These are phyloP conservation scores for Gymnopilus dilepis DNA, from an alignment of 768 basidiomycete species.

Conservation along the genomic window DNA sequence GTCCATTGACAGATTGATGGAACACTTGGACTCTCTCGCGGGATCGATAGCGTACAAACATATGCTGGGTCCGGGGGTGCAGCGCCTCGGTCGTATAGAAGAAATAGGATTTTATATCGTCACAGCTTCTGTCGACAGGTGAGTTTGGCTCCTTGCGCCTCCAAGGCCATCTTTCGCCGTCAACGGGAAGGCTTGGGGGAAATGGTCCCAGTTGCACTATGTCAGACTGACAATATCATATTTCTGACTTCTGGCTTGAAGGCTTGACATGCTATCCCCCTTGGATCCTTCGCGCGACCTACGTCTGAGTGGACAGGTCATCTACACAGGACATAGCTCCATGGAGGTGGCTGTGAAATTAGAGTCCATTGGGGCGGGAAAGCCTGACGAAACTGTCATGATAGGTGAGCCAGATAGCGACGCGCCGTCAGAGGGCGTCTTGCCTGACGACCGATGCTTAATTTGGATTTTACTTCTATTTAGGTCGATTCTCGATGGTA, in stretches of 20 bases:
- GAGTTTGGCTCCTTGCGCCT: no score
- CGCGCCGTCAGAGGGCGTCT: no score
- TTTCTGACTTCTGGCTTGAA: constrained; percentile 27
- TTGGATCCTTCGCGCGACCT: constrained; percentile 69
- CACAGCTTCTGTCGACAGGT: constrained; percentile 84
- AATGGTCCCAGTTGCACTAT: no score
- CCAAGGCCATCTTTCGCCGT: neutral
- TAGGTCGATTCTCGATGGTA: constrained; percentile 94
- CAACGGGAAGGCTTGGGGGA: neutral
- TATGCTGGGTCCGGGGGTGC: constrained; percentile 69
- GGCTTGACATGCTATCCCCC: constrained; percentile 70
- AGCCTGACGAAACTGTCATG: constrained; percentile 63
- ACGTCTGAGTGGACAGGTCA: constrained; percentile 79
- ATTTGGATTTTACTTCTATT: neutral
- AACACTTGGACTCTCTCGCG: constrained; percentile 84
- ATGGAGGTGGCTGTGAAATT: constrained; percentile 90
- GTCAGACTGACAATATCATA: neutral
- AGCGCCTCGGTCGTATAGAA: constrained; percentile 57
- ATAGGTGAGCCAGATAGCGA: constrained; percentile 55
- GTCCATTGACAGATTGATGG: constrained; percentile 57
- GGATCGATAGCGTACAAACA: constrained; percentile 87
- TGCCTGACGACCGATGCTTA: neutral
- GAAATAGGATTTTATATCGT: constrained; percentile 81
- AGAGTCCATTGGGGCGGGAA: constrained; percentile 61
- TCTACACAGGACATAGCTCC: constrained; percentile 75